phyloP scores from a whole-genome alignment of 306 rosid species.

The Ceratonia siliqua region DNA sequence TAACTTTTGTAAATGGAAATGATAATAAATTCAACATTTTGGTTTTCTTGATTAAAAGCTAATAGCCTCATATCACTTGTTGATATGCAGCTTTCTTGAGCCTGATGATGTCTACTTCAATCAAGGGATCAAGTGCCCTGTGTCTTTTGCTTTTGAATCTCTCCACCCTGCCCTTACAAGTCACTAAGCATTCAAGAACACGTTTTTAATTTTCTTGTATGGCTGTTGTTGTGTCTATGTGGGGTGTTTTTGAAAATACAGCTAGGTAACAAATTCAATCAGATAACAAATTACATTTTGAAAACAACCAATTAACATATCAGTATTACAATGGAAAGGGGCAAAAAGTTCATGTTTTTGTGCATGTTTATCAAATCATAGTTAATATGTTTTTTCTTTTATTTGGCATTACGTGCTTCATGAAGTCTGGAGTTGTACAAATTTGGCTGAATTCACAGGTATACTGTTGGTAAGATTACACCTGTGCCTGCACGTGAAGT shows the following conservation, averaged over 20 bases:
- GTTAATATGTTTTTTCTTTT: background rate
- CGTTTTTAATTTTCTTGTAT: background rate
- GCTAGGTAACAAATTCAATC: background rate
- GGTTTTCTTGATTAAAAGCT: background rate
- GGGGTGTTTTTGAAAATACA: background rate
- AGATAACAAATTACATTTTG: slow-evolving; percentile 1
- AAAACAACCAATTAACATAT: background rate
- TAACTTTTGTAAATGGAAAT: background rate
- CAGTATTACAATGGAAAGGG: background rate
- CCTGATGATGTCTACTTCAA: background rate
- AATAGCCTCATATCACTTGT: background rate
- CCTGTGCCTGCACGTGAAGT: slow-evolving; percentile 97
- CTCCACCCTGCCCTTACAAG: background rate
- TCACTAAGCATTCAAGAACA: background rate
- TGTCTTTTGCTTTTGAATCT: background rate
- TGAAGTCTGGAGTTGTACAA: slow-evolving; percentile 26
- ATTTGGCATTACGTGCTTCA: slow-evolving; percentile 13
- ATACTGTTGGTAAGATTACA: slow-evolving; percentile 95
- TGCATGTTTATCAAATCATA: background rate
- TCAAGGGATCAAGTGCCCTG: slow-evolving; percentile 5
- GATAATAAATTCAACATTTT: background rate
- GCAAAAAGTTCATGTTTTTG: background rate
- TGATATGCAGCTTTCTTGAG: background rate
- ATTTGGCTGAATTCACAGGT: slow-evolving; percentile 65
- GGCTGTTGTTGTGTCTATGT: background rate